Base-by-base conservation (phyloP, 1,284 basidiomycete species). In the Porogramme epimiltina region DNA sequence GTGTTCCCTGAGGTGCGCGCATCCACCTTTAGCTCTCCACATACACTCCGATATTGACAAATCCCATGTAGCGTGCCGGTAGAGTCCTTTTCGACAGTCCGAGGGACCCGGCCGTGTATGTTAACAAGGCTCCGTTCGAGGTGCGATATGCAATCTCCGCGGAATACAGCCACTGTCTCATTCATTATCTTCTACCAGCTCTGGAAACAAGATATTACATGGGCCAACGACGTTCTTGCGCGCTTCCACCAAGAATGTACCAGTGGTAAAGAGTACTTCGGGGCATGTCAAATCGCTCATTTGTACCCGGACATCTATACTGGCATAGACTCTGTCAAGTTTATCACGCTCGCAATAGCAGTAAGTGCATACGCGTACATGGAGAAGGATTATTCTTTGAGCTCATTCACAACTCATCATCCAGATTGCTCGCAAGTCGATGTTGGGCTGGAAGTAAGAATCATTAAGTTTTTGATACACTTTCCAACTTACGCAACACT, bases 1-100 rank as follows among this genome's bases (percentile, higher is more conserved):
- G 54, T 54, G 48, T 54, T 54, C n/a, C 52, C 52, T n/a, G 52
- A 50, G 42, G 52, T 51, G 18, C 26, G 45, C 15, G n/a, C n/a
- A n/a, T n/a, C n/a, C n/a, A n/a, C n/a, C n/a, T n/a, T n/a, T n/a
- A n/a, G n/a, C n/a, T n/a, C n/a, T n/a, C n/a, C n/a, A n/a, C n/a
- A n/a, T n/a, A n/a, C n/a, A n/a, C n/a, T n/a, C n/a, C n/a, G n/a
- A 16, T 37, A 10, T 13, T 31, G 8, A 18, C 34, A 18, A 6
- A 9, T 18, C 13, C 13, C 6, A 3, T 16, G 9, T 26, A 55
- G 45, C 54, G 54, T n/a, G 46, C 33, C 18, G 54, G 54, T 8
- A 38, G 48, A 23, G 16, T 55, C 3, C 47, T 55, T 26, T 31
- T 55, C 5, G 54, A 55, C 41, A 19, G 33, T 23, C 45, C 50